Evolutionary conservation across 2,329 filamentous ascomycete genomes (phyloP), one percentile per base, ranked within the genome.

Genomic region (Cytospora piceicola): DNA sequence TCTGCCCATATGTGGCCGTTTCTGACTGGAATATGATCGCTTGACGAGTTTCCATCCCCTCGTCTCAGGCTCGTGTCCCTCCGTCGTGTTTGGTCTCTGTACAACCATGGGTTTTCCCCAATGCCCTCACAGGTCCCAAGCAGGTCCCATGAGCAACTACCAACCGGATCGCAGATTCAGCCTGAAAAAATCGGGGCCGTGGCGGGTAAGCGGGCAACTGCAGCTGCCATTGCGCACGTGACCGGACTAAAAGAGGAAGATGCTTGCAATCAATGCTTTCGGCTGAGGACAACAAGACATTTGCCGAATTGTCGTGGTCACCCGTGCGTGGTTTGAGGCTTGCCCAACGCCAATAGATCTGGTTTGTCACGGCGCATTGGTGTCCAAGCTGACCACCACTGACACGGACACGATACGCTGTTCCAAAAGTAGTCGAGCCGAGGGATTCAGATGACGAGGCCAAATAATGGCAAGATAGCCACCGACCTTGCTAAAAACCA

Each of bases 81-180:
- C 42, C 30, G 15, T 52, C 17, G 42, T 36, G 8, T 51, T 22
- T 55, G 49, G 52, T 64, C 65, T 57, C 64, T 57, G 65, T 53
- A 22, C 27, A 24, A 55, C 53, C 66, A 66, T 67, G 66, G 66
- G 57, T 63, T 62, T 63, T 56, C 66, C 65, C 59, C 15, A 12
- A 15, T 36, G 34, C 60, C 46, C 59, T 60, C 66, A 53, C 49
- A 34, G 24, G 29, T 52, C 8, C 8, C 53, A 56, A 20, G 42
- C 62, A 56, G 24, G 42, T 65, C 15, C 49, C 55, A 65, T 58
- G 54, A 49, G 29, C 55, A 53, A 54, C 63, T 66, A 55, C 66
- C 59, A 65, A 67, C 66, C 63, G 59, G 66, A 67, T 60, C 59
- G 66, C 66, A 63, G 59, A 49, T 46, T 51, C 59, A 63, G 58